Evolutionary conservation across 2,329 filamentous ascomycete species (phyloP).

Genomic region (Rhytidhysteron rufulum): DNA sequence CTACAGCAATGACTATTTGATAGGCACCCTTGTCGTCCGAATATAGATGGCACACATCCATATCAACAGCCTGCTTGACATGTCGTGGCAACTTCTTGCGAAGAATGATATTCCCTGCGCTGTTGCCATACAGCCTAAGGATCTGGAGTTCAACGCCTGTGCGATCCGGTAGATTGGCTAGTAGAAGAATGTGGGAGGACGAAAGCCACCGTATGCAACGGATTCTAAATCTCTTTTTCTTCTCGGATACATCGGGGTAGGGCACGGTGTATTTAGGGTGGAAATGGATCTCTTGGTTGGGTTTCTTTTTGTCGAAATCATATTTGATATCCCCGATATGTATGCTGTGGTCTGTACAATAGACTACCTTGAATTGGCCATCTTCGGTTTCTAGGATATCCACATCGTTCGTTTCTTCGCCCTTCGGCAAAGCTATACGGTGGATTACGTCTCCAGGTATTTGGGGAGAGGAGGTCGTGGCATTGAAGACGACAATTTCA

Average conservation of each 20-base stretch:
- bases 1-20: slow-evolving; percentile 77
- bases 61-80: slow-evolving; percentile 70
- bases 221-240: slow-evolving; percentile 48
- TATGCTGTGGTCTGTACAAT: slow-evolving; percentile 73
- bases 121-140: slow-evolving; percentile 58
- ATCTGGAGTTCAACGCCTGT: slow-evolving; percentile 54
- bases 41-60: slow-evolving; percentile 70
- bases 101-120: slow-evolving; percentile 46
- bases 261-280: slow-evolving; percentile 29
- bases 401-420: slow-evolving; percentile 62
- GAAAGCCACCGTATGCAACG: slow-evolving; percentile 55
- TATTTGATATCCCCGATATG: slow-evolving; percentile 60
- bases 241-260: slow-evolving; percentile 29
- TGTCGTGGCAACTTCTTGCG: slow-evolving; percentile 60
- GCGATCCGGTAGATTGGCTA: slow-evolving; percentile 54
- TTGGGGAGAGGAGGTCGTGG: slow-evolving; percentile 50
- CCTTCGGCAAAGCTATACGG: slow-evolving; percentile 46
- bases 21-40: slow-evolving; percentile 58
- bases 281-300: slow-evolving; percentile 18
- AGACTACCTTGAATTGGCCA: slow-evolving; percentile 67
- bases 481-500: slow-evolving; percentile 78
- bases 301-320: slow-evolving; percentile 43
- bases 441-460: slow-evolving; percentile 49
- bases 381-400: slow-evolving; percentile 63
- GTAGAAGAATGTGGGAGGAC: slow-evolving; percentile 50